Evolutionary conservation across 2,329 filamentous ascomycete species (phyloP), one percentile per base, ranked within the genome.

Genomic region (Cordyceps militaris): DNA sequence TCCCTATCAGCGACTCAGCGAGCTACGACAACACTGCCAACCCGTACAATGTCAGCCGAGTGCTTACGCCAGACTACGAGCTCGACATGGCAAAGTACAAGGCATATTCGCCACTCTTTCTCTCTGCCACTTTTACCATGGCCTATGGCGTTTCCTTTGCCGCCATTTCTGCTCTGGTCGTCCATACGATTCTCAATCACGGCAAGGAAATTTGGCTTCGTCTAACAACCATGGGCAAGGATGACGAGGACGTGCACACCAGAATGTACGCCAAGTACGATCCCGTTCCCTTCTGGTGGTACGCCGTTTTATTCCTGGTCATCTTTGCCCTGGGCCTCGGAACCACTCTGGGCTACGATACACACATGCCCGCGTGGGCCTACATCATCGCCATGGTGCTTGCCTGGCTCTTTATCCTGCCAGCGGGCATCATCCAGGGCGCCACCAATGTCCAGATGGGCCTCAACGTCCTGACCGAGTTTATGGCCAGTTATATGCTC

Each of bases 11-110:
- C 14, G 78, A 76, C 11, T 76, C 76, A 1, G 73, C 77, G 48
- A 80, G 75, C 0, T 84, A 79, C 61, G 81, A 84, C 67, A 84
- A 84, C 58, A 82, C 76, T 0, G 79, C 78, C 16, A 63, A 66
- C 1, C 57, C 67, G 1, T 84, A 84, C 62, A 75, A 80, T 36
- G 78, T 81, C 14, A 72, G 69, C 26, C 74, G 73, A 5, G 80
- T 84, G n/a, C 73, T 84, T 10, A 76, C 74, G 14, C 61, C 71
- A 1, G 69, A 74, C 43, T 73, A 74, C 55, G 76, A 73, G 0
- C 76, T 84, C 13, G 73, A 83, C 60, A 63, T 74, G 13, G 68
- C 72, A 3, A 77, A 77, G 10, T 84, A 83, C 63, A 71, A 73
- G 44, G 66, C 65, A 0, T 84, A 81, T 26, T 82, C 79, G 8